phyloP scores from a whole-genome alignment of 352 stramenopile species.

The Phytophthora litchii region DNA sequence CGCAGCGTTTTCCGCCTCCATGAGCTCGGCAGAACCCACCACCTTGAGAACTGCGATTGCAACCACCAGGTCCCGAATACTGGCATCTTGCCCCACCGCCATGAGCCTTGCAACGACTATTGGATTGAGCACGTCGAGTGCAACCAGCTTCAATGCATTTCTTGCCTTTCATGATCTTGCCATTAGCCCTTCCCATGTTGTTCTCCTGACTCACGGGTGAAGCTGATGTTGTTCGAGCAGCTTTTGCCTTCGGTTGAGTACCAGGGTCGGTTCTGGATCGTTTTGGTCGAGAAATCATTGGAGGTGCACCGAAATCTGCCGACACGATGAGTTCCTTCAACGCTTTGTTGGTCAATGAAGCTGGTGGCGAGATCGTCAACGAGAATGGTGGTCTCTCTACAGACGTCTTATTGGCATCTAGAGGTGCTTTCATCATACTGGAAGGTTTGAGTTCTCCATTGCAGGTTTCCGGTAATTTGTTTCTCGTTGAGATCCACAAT shows the following conservation, averaged over 20 bases:
- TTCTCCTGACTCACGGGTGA: conserved; percentile 27
- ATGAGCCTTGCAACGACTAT: conserved; percentile 83
- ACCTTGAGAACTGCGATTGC: conserved; percentile 73
- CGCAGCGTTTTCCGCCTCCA: conserved; percentile 82
- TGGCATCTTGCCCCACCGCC: conserved; percentile 77
- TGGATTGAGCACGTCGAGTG: conserved; percentile 75
- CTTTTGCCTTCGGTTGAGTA: conserved; percentile 17
- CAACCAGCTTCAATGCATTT: conserved; percentile 72
- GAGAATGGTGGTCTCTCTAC: conserved; percentile 26
- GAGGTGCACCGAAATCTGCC: conserved; percentile 21
- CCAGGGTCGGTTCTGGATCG: conserved; percentile 10
- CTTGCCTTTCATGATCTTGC: conserved; percentile 63
- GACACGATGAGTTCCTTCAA: conserved; percentile 50
- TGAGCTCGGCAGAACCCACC: conserved; percentile 81
- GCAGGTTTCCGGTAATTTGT: background rate
- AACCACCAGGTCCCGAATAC: conserved; percentile 62
- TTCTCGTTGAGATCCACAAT: conserved; percentile 30
- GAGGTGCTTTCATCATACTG: conserved; percentile 4
- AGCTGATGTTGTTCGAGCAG: conserved; percentile 13
- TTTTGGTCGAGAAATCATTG: conserved; percentile 19
- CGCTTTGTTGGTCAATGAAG: conserved; percentile 35
- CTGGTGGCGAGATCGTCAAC: conserved; percentile 36
- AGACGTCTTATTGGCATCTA: conserved; percentile 23
- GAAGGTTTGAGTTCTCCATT: conserved; percentile 1
- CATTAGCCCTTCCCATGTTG: conserved; percentile 22